Conservation (phyloP, 2,329 filamentous ascomycete genomes). For the Epichloe gansuensis region DNA sequence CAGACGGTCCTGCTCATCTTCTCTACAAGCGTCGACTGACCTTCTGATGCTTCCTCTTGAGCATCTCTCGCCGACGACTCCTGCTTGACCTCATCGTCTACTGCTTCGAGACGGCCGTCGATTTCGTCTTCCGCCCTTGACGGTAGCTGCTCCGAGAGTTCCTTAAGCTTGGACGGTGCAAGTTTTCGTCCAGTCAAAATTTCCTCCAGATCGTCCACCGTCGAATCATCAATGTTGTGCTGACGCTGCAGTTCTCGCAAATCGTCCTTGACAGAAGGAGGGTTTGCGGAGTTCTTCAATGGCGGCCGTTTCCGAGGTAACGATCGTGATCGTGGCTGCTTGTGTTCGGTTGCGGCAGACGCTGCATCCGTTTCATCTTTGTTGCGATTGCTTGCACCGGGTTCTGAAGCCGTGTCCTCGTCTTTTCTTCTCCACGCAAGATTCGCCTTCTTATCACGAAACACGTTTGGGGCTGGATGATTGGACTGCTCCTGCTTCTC, state of each 20-base stretch:
- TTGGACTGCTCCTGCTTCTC: background rate
- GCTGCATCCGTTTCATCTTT: conserved; percentile 12
- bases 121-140: conserved; percentile 14
- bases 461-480: conserved; percentile 8
- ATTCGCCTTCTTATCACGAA: conserved; percentile 16
- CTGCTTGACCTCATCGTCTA: conserved; percentile 1
- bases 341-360: conserved; percentile 12
- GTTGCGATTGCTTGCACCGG: conserved; percentile 15
- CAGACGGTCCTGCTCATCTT: conserved; percentile 42
- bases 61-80: conserved; percentile 5
- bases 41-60: conserved; percentile 18
- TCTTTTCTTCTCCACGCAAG: conserved; percentile 14
- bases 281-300: conserved; percentile 41
- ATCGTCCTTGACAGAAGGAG: conserved; percentile 43
- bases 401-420: conserved; percentile 21
- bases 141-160: conserved; percentile 15
- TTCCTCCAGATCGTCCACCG: conserved; percentile 45
- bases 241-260: conserved; percentile 38
- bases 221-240: conserved; percentile 47
- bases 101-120: conserved; percentile 4
- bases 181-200: conserved; percentile 30
- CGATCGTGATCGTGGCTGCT: conserved; percentile 24
- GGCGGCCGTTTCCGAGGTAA: conserved; percentile 32
- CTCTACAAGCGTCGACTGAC: conserved; percentile 31
- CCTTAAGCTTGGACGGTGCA: conserved; percentile 13